These are phyloP conservation scores for Trifolium fragiferum DNA, from an alignment of 306 rosid genomes.

Conservation along the genomic window DNA sequence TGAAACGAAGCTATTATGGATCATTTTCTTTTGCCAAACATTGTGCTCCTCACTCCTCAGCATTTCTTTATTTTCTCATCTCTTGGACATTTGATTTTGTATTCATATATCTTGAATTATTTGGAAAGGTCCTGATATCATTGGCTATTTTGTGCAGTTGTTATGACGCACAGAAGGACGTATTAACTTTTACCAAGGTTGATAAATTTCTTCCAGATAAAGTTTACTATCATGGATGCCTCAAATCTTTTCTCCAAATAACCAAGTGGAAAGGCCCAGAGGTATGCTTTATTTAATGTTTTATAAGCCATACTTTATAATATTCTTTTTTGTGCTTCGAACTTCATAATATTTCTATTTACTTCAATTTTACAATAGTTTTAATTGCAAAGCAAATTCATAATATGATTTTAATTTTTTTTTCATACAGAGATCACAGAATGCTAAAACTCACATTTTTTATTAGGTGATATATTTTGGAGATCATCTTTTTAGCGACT, in stretches of 20 bases:
- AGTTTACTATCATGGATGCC: conserved; percentile 91
- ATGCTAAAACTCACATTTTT: conserved; percentile 37
- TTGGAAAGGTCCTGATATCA: conserved; percentile 33
- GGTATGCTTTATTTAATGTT: conserved; percentile 55
- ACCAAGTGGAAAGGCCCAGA: conserved; percentile 97
- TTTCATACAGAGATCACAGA: conserved; percentile 33
- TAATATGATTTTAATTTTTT: conserved; percentile 10
- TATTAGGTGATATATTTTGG: conserved; percentile 95
- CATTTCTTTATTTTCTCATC: conserved; percentile 18
- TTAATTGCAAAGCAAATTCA: conserved; percentile 24
- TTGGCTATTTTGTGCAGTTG: conserved; percentile 61
- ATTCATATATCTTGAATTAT: conserved; percentile 37
- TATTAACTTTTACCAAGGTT: conserved; percentile 85
- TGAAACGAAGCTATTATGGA: conserved; percentile 12
- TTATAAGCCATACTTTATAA: conserved; percentile 24
- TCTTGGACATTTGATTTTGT: conserved; percentile 27
- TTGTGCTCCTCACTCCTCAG: background rate
- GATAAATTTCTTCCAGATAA: conserved; percentile 77
- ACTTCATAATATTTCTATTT: conserved; percentile 18
- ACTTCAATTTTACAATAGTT: conserved; percentile 28
- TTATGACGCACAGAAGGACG: conserved; percentile 81
- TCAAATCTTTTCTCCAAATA: conserved; percentile 88
- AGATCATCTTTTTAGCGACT: conserved; percentile 94
- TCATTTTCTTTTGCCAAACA: conserved; percentile 32
- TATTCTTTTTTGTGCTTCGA: too few species aligned